A percentile compares a stretch with the other conserved stretches of the same genome.
Conservation (phyloP, 129 eudicot species). For the Centella asiatica region DNA sequence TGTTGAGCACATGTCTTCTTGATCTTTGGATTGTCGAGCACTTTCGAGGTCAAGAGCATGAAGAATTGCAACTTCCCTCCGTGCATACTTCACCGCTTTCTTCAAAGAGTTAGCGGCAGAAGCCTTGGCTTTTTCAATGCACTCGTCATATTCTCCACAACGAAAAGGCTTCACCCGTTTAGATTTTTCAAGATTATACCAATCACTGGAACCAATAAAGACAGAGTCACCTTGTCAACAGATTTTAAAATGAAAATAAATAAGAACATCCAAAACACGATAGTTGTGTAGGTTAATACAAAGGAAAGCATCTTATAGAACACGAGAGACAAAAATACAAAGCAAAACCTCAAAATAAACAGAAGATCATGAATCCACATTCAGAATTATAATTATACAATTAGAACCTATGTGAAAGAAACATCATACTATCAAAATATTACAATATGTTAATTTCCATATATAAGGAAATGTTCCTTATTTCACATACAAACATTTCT, state of each 20-base stretch:
- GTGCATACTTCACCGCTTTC: conserved; percentile 52
- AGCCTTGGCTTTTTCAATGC: conserved; percentile 66
- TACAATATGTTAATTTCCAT: background rate
- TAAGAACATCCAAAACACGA: background rate
- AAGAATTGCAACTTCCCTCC: conserved; percentile 70
- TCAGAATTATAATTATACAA: background rate
- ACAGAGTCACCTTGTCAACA: background rate
- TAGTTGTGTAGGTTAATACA: background rate
- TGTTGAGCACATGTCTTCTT: conserved; percentile 14
- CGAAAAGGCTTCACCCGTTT: conserved; percentile 82
- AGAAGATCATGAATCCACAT: background rate
- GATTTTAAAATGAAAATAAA: background rate
- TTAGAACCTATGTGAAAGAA: too few relatives aligned
- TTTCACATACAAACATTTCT: background rate
- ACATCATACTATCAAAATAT: background rate
- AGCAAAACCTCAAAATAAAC: background rate
- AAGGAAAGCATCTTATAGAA: background rate
- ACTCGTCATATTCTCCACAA: conserved; percentile 67
- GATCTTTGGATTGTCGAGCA: conserved; percentile 29
- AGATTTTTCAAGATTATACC: conserved; percentile 80
- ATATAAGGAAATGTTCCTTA: background rate
- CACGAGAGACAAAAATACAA: background rate
- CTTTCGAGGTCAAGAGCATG: conserved; percentile 82
- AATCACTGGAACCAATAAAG: conserved; percentile 49
- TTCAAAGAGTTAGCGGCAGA: conserved; percentile 39